Base-by-base conservation (phyloP, 768 basidiomycete genomes). In the Psilocybe cyanescens region DNA sequence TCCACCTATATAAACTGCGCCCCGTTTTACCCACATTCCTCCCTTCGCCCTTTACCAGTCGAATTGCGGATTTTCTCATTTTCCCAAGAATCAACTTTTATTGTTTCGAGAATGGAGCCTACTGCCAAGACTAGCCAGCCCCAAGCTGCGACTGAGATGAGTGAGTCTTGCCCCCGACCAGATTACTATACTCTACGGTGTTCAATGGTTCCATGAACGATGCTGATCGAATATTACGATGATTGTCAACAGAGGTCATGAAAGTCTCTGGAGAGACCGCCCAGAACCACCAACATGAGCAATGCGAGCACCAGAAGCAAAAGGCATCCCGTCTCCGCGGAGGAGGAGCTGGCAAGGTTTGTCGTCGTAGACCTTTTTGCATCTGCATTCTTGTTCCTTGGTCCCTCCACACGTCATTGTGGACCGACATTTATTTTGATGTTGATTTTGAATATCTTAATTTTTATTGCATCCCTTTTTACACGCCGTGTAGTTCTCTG, bases 271-370 rank as follows among this genome's bases (percentile, higher is more conserved):
- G 61, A 62, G 73, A 53, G 35, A 62, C 33, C 55, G 56, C 68
- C 39, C 60, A 70, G 35, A 66, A 53, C 55, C 55, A 57, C 33
- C 66, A 65, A 70, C 76, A 70, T 47, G 70, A 63, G 19, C 69
- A 75, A 8, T 74, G 78, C 53, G 76, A 79, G 58, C 76, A 82
- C 59, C 76, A 82, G 51, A 81, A 79, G 63, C 76, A 82, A 46
- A 82, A 80, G 65, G 83, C 86, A 4, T 79, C 78, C 57, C 86
- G 89, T 61, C 71, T 91, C 52, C 86, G 90, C 58, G 90, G 90
- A 61, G 90, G 86, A 68, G 90, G 89, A 62, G 89, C 84, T 49
- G 89, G 69, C 31, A 89, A 84, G 82, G 89, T 88, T 60, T 19
- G 72, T 57, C 46, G 19, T 12, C 31, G 12, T 48, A 41, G n/a